Base-by-base conservation (phyloP, 768 basidiomycete genomes). In the Neoboletus brunneissimus region DNA sequence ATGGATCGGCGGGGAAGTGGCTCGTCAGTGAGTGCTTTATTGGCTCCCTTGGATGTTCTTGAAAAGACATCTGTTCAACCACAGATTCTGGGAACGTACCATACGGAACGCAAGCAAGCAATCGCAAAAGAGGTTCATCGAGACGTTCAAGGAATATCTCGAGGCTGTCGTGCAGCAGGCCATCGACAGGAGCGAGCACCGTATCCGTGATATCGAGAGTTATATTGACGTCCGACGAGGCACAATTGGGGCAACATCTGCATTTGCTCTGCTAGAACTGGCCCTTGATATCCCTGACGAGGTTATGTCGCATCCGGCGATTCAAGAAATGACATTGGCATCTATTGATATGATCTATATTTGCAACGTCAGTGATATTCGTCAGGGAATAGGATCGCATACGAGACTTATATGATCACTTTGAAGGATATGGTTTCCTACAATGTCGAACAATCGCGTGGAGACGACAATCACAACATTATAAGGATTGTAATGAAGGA, bases 401-500 rank as follows among this genome's bases (percentile, higher is more conserved):
- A 55, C 2, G 12, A 31, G 7, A 18, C 42, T 52, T 10, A 55
- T 13, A 4, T 37, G 38, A 20, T 42, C 4, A 18, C 10, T 46
- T 23, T 18, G 23, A 37, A 71, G 70, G 70, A 72, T 29, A 63
- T 72, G 16, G 53, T 54, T 22, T 72, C 71, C 15, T 72, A 72
- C 43, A 73, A 73, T 38, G 5, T 70, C 2, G 71, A 72, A 55
- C 75, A 75, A 58, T 63, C 72, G 7, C 59, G 57, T 18, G 58
- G 61, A 16, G 65, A 67, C 27, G 56, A 58, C 45, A 25, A 29
- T 9, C 66, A 79, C 64, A 79, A 79, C 56, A 70, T 83, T 16
- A 68, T 85, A 22, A 78, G 76, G 0, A 72, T 80, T 15, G 76
- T 81, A 42, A 82, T 81, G 81, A 71, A 78, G 41, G 73, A 80